Base-by-base conservation (phyloP, 441 rosid genomes). In the Breynia disticha region DNA sequence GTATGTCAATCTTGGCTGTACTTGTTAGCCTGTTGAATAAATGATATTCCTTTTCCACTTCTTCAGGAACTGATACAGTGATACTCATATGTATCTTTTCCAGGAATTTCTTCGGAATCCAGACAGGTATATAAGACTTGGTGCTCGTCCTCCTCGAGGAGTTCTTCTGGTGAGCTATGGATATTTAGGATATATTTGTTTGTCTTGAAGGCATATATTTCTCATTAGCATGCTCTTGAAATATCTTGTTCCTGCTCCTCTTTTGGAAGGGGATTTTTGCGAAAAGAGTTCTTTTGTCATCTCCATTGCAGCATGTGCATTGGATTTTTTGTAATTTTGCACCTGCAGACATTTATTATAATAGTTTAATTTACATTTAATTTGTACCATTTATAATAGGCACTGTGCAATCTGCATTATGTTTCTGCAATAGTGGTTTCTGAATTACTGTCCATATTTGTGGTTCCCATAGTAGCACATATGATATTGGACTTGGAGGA, bases 71-170 rank as follows among this genome's bases (percentile, higher is more conserved):
- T 65, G 60, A 44, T 54, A 52, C 68, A 45, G 56, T 65, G 60
- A 44, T 54, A 52, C 68, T 65, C 50, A 59, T 52, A 19, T 48
- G 49, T 59, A 63, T 64, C 38, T 60, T 46, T 46, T 41, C 17
- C 86, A 93, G 99, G 99, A 93, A 73, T 93, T 93, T 75, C 97
- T 93, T 18, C 86, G 85, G 74, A 93, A 84, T 65, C 97, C 99
- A 43, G 97, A 93, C 50, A 83, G 60, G 75, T 93, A 93, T 41
- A 54, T 68, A 45, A 81, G 95, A 32, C 71, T 93, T 51, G 99
- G 99, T 60, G 99, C 99, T 48, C 96, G 99, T 48, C 99, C 97
- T 70, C 99, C 99, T 28, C 86, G 96, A 46, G 99, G 99, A 53
- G 96, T 93, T 67, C 84, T 93, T 39, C 68, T 93, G 96, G 99